A percentile compares a stretch with the other conserved stretches of the same genome.
Conservation (phyloP, 495 filamentous ascomycete species). For the Trichoderma orchidacearum region DNA sequence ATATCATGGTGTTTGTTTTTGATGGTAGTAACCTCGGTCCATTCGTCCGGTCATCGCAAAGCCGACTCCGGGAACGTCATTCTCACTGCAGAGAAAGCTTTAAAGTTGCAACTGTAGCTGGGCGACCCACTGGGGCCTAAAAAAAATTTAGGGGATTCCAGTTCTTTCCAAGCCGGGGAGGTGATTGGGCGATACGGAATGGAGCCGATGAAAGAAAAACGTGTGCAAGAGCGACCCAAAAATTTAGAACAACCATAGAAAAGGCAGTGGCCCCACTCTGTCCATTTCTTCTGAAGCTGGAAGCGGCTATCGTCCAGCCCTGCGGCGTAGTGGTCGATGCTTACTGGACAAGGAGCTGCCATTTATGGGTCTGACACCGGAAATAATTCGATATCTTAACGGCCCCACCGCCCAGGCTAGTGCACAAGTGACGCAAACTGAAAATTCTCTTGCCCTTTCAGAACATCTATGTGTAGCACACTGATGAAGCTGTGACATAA, state of each 20-base stretch:
- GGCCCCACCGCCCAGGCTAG: background rate
- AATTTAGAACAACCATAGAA: background rate
- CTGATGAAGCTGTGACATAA: too few relatives aligned
- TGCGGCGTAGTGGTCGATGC: background rate
- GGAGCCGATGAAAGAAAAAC: background rate
- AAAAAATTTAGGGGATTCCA: background rate
- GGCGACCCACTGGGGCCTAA: background rate
- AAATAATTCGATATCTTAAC: too few relatives aligned
- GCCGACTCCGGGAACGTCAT: background rate
- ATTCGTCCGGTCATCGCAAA: background rate
- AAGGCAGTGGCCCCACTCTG: background rate
- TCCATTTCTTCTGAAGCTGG: background rate
- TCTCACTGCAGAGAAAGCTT: background rate
- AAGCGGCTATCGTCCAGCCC: background rate
- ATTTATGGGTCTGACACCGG: background rate
- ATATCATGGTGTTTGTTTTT: too few relatives aligned
- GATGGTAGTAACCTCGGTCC: background rate
- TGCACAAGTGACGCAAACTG: background rate
- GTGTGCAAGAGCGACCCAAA: background rate
- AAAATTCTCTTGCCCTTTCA: too few relatives aligned
- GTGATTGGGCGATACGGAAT: background rate
- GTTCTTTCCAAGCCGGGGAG: background rate
- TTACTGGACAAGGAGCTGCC: background rate
- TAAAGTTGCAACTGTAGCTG: background rate
- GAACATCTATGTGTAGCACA: too few relatives aligned